phyloP scores from a whole-genome alignment of 2,329 filamentous ascomycete genomes.

The Clonostachys sp. region DNA sequence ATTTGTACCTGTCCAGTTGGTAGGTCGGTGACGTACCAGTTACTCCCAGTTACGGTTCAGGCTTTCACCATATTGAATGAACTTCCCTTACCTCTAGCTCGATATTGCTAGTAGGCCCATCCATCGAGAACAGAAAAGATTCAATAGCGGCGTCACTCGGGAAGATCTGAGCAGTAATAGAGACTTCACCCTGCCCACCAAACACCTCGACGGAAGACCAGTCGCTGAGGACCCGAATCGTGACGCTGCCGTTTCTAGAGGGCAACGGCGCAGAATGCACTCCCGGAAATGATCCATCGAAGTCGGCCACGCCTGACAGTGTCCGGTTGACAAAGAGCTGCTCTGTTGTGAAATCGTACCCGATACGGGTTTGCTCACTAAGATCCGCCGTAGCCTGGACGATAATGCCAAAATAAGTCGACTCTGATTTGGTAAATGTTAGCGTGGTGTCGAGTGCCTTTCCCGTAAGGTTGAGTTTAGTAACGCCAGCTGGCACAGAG shows the following conservation, averaged over 20 bases:
- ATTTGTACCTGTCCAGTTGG: too few species aligned
- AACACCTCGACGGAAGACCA: constrained; percentile 4
- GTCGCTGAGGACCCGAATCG: constrained; percentile 2
- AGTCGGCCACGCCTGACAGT: neutral
- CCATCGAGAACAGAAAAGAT: constrained; percentile 1
- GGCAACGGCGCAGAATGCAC: constrained; percentile 1
- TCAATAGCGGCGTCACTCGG: constrained; percentile 1
- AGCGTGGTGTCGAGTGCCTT: constrained; percentile 2
- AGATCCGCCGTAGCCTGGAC: constrained; percentile 1
- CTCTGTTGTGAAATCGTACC: constrained; percentile 1
- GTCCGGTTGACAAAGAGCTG: constrained; percentile 2
- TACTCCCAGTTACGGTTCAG: neutral
- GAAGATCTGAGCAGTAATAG: constrained; percentile 1
- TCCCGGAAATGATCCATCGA: constrained; percentile 1
- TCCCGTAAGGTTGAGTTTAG: constrained; percentile 1
- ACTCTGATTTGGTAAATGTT: constrained; percentile 1
- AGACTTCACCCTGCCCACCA: constrained; percentile 1
- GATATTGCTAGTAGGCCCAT: neutral
- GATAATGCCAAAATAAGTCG: constrained; percentile 2
- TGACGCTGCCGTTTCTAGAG: neutral
- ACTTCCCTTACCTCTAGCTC: neutral
- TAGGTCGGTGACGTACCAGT: too few species aligned
- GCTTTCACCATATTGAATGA: neutral
- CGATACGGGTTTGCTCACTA: constrained; percentile 1
- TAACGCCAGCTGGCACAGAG: neutral